phyloP scores from a whole-genome alignment of 2,329 filamentous ascomycete genomes.

The Xylariaceae sp. region DNA sequence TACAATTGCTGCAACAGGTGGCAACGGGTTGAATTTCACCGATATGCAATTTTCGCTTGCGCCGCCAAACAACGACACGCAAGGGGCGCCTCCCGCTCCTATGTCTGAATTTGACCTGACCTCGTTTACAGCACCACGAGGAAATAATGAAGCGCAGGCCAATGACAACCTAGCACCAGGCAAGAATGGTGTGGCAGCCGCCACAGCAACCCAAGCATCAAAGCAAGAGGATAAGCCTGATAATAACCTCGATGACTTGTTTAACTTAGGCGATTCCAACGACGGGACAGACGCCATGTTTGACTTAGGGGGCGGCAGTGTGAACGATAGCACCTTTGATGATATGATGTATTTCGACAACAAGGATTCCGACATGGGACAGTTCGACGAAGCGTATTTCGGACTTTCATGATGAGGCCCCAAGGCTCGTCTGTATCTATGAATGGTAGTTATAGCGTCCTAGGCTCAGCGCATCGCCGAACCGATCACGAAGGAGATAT shows the following conservation, averaged over 20 bases:
- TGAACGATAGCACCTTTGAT: constrained; percentile 51
- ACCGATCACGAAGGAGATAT: background rate
- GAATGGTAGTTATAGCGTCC: background rate
- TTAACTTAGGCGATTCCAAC: constrained; percentile 46
- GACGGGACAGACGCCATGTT: constrained; percentile 42
- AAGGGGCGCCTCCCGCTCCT: constrained; percentile 34
- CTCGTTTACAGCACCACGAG: constrained; percentile 42
- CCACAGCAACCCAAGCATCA: constrained; percentile 14
- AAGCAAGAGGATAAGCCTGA: constrained; percentile 32
- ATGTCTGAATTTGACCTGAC: constrained; percentile 51
- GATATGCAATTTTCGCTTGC: constrained; percentile 60
- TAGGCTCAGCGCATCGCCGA: background rate
- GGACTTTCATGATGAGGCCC: constrained; percentile 34
- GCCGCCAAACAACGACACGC: constrained; percentile 41
- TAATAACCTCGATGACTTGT: constrained; percentile 50
- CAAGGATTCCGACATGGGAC: constrained; percentile 48
- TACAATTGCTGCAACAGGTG: constrained; percentile 20
- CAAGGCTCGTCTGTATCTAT: background rate
- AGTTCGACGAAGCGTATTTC: constrained; percentile 54
- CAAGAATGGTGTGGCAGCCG: background rate
- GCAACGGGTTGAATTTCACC: constrained; percentile 54
- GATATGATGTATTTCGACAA: constrained; percentile 50
- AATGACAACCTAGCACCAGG: constrained; percentile 14
- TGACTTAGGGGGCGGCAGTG: constrained; percentile 41
- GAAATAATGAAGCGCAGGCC: constrained; percentile 28